phyloP scores from a whole-genome alignment of 495 filamentous ascomycete genomes.

The Daldinia grandis region DNA sequence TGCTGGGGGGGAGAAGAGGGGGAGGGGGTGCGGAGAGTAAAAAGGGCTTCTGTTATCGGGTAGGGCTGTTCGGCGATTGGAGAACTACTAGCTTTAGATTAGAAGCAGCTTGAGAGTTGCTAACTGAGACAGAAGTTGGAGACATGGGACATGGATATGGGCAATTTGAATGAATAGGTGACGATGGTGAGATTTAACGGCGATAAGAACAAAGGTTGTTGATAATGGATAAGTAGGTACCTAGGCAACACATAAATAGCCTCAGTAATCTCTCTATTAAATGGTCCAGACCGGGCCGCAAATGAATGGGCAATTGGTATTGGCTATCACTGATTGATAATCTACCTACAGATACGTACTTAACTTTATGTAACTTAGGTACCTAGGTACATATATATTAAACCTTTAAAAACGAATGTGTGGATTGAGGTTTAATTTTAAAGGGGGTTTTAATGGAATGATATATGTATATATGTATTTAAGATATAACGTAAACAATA shows the following conservation, averaged over 20 bases:
- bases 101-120: slow-evolving; percentile 10
- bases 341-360: background rate
- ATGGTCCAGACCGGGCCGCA: slow-evolving; percentile 28
- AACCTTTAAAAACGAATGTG: background rate
- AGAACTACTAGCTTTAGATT: slow-evolving; percentile 8
- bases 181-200: slow-evolving; percentile 9
- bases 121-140: slow-evolving; percentile 26
- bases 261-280: slow-evolving; percentile 6
- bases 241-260: slow-evolving; percentile 31
- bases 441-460: too few species aligned
- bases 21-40: slow-evolving; percentile 39
- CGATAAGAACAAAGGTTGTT: slow-evolving; percentile 14
- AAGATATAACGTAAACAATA: too few species aligned
- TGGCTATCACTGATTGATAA: slow-evolving; percentile 15
- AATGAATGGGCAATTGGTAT: slow-evolving; percentile 20
- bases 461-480: too few species aligned
- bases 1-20: slow-evolving; percentile 18
- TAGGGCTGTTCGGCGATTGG: slow-evolving; percentile 31
- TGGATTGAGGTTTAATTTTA: background rate
- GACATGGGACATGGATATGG: background rate
- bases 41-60: slow-evolving; percentile 31
- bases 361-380: slow-evolving; percentile 1
- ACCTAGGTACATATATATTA: too few species aligned
- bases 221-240: slow-evolving; percentile 4
- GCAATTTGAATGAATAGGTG: slow-evolving; percentile 15